These are phyloP conservation scores for Sclerotinia trifoliorum DNA, from an alignment of 2,329 filamentous ascomycete genomes.

Conservation along the genomic window DNA sequence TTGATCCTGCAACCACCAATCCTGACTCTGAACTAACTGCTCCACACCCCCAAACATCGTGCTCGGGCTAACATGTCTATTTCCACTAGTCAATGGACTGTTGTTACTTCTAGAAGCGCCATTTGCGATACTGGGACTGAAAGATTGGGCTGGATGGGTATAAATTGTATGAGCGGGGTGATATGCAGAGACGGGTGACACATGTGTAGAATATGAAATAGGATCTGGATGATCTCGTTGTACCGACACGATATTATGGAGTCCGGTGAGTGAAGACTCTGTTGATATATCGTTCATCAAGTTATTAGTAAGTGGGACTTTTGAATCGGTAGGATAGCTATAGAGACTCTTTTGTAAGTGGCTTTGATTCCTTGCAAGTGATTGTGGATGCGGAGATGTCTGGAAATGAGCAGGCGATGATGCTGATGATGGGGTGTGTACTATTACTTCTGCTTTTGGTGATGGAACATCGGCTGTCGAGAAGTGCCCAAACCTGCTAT, in stretches of 20 bases:
- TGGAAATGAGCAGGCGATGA: slow-evolving; percentile 30
- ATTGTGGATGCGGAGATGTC: slow-evolving; percentile 21
- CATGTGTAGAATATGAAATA: slow-evolving; percentile 1
- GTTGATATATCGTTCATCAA: not conserved
- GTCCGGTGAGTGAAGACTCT: not conserved
- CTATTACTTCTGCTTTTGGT: slow-evolving; percentile 38
- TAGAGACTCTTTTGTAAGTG: slow-evolving; percentile 37
- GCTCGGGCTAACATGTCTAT: slow-evolving; percentile 45
- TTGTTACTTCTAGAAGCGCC: not conserved
- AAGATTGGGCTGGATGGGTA: not conserved
- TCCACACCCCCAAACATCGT: slow-evolving; percentile 60
- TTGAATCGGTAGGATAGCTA: slow-evolving; percentile 29
- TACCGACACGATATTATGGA: not conserved
- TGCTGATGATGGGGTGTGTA: slow-evolving; percentile 30
- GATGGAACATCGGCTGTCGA: slow-evolving; percentile 43
- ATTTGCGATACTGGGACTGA: not conserved
- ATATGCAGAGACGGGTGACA: slow-evolving; percentile 2
- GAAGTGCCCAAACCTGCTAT: slow-evolving; percentile 75
- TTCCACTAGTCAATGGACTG: not conserved
- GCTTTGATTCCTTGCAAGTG: slow-evolving; percentile 26
- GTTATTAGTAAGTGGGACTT: not conserved
- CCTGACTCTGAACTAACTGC: slow-evolving; percentile 60
- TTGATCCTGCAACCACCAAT: slow-evolving; percentile 65
- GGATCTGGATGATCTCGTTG: slow-evolving; percentile 11
- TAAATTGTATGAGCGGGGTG: not conserved